Evolutionary conservation across 257 asterid species (phyloP), one percentile per base, ranked within the genome.

Genomic region (Capsicum baccatum): DNA sequence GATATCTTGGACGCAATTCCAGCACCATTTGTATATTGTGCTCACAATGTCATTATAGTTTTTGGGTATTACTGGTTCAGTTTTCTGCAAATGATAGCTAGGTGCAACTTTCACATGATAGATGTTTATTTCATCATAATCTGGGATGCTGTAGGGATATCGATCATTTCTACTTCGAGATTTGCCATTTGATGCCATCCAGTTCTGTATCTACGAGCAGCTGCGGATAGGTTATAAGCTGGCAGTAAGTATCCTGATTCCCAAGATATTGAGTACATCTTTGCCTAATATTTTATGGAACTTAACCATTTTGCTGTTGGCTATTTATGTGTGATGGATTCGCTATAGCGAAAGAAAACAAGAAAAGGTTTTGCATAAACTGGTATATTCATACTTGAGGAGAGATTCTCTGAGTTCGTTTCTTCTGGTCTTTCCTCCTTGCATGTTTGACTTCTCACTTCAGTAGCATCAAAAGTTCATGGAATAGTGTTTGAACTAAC

Each of bases 161-260:
- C 91, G 97, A 79, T 93, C 99, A 35, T 93, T 93, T 88, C 86
- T 93, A 91, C 89, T 93, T 84, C 89, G 97, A 85, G 98, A 94
- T 86, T 87, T 94, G 87, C 98, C 98, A 81, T 94, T 94, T 62
- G 98, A 94, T 58, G 97, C 98, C 7, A 85, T 94, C 83, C 98
- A 94, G 79, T 94, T 94, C 87, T 94, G 98, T 91, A 85, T 94
- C 88, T 96, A 94, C 55, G 99, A 96, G 88, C 99, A 96, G 86
- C 92, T 96, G 81, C 97, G 98, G 83, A 87, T 96, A 67, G 99
- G 97, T 79, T 96, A 96, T 89, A 96, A 94, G 87, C 85, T 89
- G 84, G 99, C 98, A 26, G 99, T 96, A 92, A 92, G 92, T 85
- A 17, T 82, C 86, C 86, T 79, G 52, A 42, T 66, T 83, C 70